Evolutionary conservation across 306 rosid species (phyloP), one percentile per base, ranked within the genome.

Genomic region (Malus orientalis): DNA sequence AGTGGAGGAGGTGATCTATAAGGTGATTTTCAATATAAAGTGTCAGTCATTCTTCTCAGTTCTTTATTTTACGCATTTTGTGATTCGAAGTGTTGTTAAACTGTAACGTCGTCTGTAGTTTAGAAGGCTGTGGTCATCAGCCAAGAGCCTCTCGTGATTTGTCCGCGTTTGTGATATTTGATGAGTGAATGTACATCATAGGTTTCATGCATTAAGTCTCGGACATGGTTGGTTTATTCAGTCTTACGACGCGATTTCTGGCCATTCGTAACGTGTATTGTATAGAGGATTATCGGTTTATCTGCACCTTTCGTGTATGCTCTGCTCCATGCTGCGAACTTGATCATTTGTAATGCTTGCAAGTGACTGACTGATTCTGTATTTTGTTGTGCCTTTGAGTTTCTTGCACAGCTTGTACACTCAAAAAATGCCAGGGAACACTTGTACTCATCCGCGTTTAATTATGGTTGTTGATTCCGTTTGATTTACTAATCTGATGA

Each of bases 131-230:
- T 72, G 81, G 86, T 89, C 93, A 75, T 79, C 76, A 82, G 85
- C 72, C 83, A 70, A 70, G 83, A 47, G 79, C 73, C 78, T 76
- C 76, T 62, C 63, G 68, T 87, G 75, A 65, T 87, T 74, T 84
- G 88, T 83, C 89, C 89, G 88, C 84, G 73, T 76, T 83, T 82
- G 83, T 87, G 84, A 88, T 87, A 86, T 85, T 85, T 51, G 83
- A 90, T 76, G 89, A 85, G 94, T 89, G 96, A 87, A 87, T 93
- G 98, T 93, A 91, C 96, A 91, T 91, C 85, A 89, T 96, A 91
- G 96, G 96, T 79, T 84, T 84, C 78, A 55, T 82, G 68, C 79
- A 11, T 84, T 40, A 51, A 82, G 70, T 79, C 82, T 80, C 57
- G 76, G 67, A 74, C 78, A 16, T 74, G 81, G 74, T 85, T 85